A percentile compares a stretch with the other conserved stretches of the same genome.
These are phyloP conservation scores for Teunomyces lycoperdinae DNA, from an alignment of 805 yeast species.

Conservation along the genomic window DNA sequence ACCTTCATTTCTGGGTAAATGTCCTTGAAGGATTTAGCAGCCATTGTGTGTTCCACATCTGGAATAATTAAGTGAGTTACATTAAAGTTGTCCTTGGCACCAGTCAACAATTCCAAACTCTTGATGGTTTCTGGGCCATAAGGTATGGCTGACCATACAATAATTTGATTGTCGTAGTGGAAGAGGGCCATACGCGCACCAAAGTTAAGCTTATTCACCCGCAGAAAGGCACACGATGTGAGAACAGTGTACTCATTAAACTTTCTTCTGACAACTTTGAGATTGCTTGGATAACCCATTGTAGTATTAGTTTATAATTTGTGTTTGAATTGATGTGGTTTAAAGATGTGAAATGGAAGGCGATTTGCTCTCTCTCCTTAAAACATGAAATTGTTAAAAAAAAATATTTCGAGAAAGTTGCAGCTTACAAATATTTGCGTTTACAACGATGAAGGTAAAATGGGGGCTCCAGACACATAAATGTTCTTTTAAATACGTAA, in stretches of 20 bases:
- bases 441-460: too few relatives aligned
- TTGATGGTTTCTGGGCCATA: slow-evolving; percentile 44
- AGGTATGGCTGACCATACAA: slow-evolving; percentile 62
- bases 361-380: neutral
- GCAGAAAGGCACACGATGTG: slow-evolving; percentile 32
- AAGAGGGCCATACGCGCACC: slow-evolving; percentile 44
- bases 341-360: too few relatives aligned
- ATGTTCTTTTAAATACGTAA: neutral
- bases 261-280: slow-evolving; percentile 28
- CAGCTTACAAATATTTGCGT: too few relatives aligned
- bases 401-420: too few relatives aligned
- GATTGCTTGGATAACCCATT: slow-evolving; percentile 35
- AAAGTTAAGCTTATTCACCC: slow-evolving; percentile 30
- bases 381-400: neutral
- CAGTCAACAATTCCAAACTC: slow-evolving; percentile 34
- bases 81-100: slow-evolving; percentile 30
- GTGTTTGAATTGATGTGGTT: too few relatives aligned
- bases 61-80: slow-evolving; percentile 57
- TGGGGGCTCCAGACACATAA: neutral
- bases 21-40: slow-evolving; percentile 50
- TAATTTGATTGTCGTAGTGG: slow-evolving; percentile 25
- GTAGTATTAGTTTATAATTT: neutral
- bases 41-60: slow-evolving; percentile 64
- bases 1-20: slow-evolving; percentile 49
- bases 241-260: slow-evolving; percentile 34